Percentiles rank a stretch among this genome's conserved stretches.
These are phyloP conservation scores for Garcia nutans DNA, from an alignment of 345 rosid genomes.

Conservation along the genomic window DNA sequence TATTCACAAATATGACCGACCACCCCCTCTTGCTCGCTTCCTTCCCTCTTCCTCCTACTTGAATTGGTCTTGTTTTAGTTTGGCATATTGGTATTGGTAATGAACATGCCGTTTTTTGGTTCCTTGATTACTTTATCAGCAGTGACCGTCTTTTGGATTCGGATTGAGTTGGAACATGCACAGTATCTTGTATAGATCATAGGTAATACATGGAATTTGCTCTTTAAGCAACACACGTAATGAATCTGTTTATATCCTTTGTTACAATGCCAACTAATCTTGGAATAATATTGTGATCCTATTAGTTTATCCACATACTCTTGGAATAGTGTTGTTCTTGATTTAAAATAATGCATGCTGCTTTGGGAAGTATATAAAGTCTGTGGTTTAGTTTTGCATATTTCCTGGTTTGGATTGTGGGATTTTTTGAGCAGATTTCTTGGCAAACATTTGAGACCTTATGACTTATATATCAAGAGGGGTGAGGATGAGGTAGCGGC, in stretches of 20 bases:
- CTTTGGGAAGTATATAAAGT: neutral
- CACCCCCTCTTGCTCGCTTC: neutral
- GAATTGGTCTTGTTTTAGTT: slow-evolving; percentile 4
- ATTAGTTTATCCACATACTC: neutral
- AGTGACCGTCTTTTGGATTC: neutral
- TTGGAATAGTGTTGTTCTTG: neutral
- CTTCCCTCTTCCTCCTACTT: no score
- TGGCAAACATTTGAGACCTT: neutral
- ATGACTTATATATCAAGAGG: neutral
- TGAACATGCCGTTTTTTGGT: slow-evolving; percentile 3
- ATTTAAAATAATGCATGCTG: neutral
- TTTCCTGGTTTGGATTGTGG: slow-evolving; percentile 1
- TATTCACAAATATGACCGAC: neutral
- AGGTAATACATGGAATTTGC: neutral
- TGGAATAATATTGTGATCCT: neutral
- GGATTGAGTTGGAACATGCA: neutral
- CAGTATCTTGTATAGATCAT: neutral
- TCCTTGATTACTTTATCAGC: neutral
- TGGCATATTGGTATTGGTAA: neutral
- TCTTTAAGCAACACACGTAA: neutral
- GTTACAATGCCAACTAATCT: neutral
- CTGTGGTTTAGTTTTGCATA: neutral
- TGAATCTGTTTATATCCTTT: neutral
- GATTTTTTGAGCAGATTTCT: neutral
- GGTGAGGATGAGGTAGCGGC: neutral